These are phyloP conservation scores for Monilinia vaccinii-corymbosi DNA, from an alignment of 2,329 filamentous ascomycete genomes.

Conservation along the genomic window DNA sequence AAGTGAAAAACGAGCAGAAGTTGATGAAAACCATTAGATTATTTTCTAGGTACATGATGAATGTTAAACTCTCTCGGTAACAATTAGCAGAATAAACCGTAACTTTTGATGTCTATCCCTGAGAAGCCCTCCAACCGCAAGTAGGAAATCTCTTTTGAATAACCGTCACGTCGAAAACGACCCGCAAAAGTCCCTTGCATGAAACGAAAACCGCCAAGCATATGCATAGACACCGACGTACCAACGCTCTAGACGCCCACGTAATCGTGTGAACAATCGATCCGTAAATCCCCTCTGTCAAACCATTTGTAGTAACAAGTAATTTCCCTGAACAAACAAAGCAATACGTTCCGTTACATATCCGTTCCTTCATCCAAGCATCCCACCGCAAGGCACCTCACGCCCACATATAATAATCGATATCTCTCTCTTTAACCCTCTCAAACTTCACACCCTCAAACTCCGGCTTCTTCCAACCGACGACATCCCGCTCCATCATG, in stretches of 20 bases:
- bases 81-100: background rate
- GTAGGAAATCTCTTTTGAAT: no score
- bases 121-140: background rate
- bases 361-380: background rate
- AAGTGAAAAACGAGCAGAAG: background rate
- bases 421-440: background rate
- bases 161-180: background rate
- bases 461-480: background rate
- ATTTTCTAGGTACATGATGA: background rate
- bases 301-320: background rate
- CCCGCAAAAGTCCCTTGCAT: background rate
- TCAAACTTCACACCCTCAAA: background rate
- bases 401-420: background rate
- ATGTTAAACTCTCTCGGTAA: background rate
- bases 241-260: background rate
- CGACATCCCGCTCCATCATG: background rate
- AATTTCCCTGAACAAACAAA: background rate
- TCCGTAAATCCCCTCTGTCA: background rate
- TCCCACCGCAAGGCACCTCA: background rate
- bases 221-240: background rate
- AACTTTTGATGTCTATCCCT: background rate
- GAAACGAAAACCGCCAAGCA: background rate
- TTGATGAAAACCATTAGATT: background rate
- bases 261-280: background rate
- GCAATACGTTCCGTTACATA: background rate